Base-by-base conservation (phyloP, 441 rosid species). In the Adansonia gregorii region DNA sequence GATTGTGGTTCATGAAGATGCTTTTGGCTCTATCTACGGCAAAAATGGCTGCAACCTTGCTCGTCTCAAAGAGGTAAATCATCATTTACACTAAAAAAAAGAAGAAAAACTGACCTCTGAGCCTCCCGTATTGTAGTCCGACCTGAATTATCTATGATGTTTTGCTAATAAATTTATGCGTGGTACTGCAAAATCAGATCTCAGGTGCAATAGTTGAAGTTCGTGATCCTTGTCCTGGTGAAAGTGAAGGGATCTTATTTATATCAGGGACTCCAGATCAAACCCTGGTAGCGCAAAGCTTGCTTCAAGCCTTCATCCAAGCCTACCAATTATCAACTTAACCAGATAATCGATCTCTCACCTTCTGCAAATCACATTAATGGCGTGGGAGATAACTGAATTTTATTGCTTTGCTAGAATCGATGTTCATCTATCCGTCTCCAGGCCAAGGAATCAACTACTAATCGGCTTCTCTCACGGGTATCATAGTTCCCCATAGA, bases 191-290 rank as follows among this genome's bases (percentile, higher is more conserved):
- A 41, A 76, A 72, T 49, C 70, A 85, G 90, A 85, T 84, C 68
- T 86, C 90, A 80, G 93, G 90, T 56, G 92, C 91, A 15, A 81
- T 20, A 79, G 84, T 81, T 15, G 73, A 74, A 8, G 83, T 86
- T 8, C 79, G 72, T 12, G 86, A 87, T 77, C 76, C 86, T 51
- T 9, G 19, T 74, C 77, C 78, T 1, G 88, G 78, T 72, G 85
- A 81, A 72, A 78, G 35, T 22, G 87, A 89, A 75, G 75, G 83
- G 10, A 84, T 72, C 35, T 75, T 91, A 14, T 77, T 85, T 70
- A 81, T 89, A 75, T 83, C 86, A 1, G 91, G 93, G 72, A 82
- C 72, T 10, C 88, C 90, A 31, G 90, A 87, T 73, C 81, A 85
- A 84, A 81, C 88, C 65, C 78, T 68, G 49, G 79, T 81, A 46